phyloP scores from a whole-genome alignment of 352 stramenopile genomes.

The Phytophthora tubulina region DNA sequence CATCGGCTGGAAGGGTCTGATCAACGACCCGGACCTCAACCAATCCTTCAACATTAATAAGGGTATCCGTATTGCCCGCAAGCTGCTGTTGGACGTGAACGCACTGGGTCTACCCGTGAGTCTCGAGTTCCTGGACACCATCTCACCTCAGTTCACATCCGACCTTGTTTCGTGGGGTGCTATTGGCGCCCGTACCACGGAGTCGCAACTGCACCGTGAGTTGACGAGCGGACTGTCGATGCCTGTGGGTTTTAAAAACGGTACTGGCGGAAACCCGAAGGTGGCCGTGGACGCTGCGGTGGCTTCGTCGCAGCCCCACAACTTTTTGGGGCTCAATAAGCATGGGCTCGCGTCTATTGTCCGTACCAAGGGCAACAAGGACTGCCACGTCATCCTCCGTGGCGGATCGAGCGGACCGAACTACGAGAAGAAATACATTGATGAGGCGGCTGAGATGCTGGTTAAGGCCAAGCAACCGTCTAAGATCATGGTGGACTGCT shows the following conservation, averaged over 20 bases:
- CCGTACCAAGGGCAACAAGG: conserved; percentile 84
- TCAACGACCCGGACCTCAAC: conserved; percentile 88
- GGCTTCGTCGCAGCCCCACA: conserved; percentile 77
- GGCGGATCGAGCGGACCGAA: conserved; percentile 83
- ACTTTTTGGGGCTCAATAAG: conserved; percentile 85
- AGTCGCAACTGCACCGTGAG: conserved; percentile 86
- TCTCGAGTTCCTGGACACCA: conserved; percentile 87
- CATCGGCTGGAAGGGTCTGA: conserved; percentile 87
- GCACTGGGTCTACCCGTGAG: conserved; percentile 76
- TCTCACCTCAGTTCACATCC: conserved; percentile 82
- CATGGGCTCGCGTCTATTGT: conserved; percentile 87
- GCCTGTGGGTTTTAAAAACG: conserved; percentile 90
- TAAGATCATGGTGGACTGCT: conserved; percentile 92
- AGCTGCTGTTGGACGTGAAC: conserved; percentile 88
- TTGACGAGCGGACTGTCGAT: conserved; percentile 84
- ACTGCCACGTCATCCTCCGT: conserved; percentile 89
- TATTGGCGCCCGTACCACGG: conserved; percentile 86
- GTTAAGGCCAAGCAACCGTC: conserved; percentile 69
- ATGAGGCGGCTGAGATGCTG: conserved; percentile 66
- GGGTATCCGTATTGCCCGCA: conserved; percentile 82
- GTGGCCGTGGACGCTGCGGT: conserved; percentile 83
- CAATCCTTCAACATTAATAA: conserved; percentile 92
- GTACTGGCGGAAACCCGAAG: conserved; percentile 82
- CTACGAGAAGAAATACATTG: conserved; percentile 81
- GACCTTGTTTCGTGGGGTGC: conserved; percentile 86